Percentiles rank a stretch among this genome's conserved stretches.
phyloP scores from a whole-genome alignment of 2,329 filamentous ascomycete species.

The Aspergillaceae sp. region DNA sequence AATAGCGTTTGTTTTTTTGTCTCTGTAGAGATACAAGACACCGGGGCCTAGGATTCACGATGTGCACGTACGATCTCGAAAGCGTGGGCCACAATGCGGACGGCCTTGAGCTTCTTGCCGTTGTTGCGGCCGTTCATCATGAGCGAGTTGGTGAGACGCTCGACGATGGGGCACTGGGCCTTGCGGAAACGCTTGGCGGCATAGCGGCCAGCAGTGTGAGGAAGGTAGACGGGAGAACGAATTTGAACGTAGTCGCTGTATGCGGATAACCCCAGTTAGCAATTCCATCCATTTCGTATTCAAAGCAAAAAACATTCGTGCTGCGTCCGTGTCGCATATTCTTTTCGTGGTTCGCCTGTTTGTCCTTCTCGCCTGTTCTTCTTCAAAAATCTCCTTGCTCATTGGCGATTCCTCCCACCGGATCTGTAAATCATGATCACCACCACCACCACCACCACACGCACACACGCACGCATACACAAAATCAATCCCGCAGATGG shows the following conservation, averaged over 20 bases:
- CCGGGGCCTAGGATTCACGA: not conserved
- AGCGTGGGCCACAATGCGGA: slow-evolving; percentile 96
- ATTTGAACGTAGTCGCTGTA: slow-evolving; percentile 98
- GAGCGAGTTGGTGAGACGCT: slow-evolving; percentile 99
- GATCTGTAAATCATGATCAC: not conserved
- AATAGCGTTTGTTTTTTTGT: not conserved
- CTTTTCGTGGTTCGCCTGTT: not conserved
- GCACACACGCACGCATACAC: slow-evolving; percentile 5
- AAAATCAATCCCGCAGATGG: slow-evolving; percentile 14
- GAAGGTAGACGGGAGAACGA: slow-evolving; percentile 96
- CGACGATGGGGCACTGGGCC: slow-evolving; percentile 99
- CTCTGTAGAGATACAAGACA: no score
- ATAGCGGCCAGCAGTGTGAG: slow-evolving; percentile 97
- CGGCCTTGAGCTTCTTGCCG: slow-evolving; percentile 99
- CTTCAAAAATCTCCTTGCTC: slow-evolving; percentile 6
- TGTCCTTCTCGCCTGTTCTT: not conserved
- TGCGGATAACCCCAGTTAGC: slow-evolving; percentile 20
- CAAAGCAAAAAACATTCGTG: not conserved
- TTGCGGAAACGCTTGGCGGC: slow-evolving; percentile 99
- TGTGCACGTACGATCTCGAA: slow-evolving; percentile 89
- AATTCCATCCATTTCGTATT: slow-evolving; percentile 5
- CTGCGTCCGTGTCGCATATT: not conserved
- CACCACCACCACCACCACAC: slow-evolving; percentile 6
- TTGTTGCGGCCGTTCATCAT: slow-evolving; percentile 99
- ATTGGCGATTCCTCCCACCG: not conserved